Evolutionary conservation across 768 basidiomycete species (phyloP).

Genomic region (Clitopilus passeckerianus): DNA sequence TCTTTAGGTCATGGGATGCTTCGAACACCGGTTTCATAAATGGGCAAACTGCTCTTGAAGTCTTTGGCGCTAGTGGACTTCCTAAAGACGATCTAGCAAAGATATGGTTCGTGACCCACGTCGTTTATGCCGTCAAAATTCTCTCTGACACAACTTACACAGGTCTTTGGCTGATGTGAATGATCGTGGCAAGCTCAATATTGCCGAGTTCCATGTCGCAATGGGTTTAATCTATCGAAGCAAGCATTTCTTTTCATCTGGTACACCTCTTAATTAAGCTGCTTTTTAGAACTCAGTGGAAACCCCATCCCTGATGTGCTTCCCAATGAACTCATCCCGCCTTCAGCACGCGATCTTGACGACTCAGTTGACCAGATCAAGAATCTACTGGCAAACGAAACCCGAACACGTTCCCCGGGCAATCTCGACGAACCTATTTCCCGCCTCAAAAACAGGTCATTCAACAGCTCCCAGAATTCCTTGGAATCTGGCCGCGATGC

Average conservation of each 20-base stretch:
- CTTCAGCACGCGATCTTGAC: constrained; percentile 86
- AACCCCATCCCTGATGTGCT: constrained; percentile 85
- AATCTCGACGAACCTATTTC: constrained; percentile 51
- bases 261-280: constrained; percentile 1
- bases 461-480: constrained; percentile 49
- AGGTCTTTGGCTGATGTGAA: constrained; percentile 93
- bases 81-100: constrained; percentile 86
- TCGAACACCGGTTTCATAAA: constrained; percentile 78
- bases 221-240: constrained; percentile 98
- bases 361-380: constrained; percentile 87
- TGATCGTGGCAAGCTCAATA: constrained; percentile 91
- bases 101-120: constrained; percentile 66
- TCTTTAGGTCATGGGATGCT: constrained; percentile 96
- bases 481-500: constrained; percentile 73
- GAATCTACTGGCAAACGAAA: constrained; percentile 82
- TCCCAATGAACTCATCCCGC: constrained; percentile 86
- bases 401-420: constrained; percentile 63
- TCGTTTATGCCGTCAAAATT: background rate
- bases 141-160: constrained; percentile 1
- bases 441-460: constrained; percentile 65
- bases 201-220: constrained; percentile 96
- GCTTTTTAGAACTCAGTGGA: constrained; percentile 76
- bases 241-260: constrained; percentile 36
- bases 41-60: constrained; percentile 81
- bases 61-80: constrained; percentile 91